Percentiles rank a stretch among this genome's conserved stretches.
Conservation (phyloP, 2,329 filamentous ascomycete genomes). For the Purpureocillium takamizusanense region DNA sequence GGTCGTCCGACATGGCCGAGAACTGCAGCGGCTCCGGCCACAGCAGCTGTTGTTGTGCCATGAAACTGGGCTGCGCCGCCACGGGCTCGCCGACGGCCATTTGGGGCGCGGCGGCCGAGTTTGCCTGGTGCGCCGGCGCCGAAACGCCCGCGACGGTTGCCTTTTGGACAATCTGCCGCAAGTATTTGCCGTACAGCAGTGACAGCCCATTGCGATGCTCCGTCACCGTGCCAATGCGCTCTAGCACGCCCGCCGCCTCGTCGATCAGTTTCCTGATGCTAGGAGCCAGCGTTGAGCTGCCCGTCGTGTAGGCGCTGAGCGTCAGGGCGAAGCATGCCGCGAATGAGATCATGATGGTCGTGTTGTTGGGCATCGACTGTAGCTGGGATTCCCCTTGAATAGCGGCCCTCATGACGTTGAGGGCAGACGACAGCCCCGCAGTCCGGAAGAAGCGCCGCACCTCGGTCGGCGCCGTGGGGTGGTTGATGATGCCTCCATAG, state of each 20-base stretch:
- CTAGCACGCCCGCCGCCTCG: constrained; percentile 59
- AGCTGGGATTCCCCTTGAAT: constrained; percentile 63
- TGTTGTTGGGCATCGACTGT: constrained; percentile 71
- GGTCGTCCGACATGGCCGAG: constrained; percentile 60
- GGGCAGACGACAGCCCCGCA: constrained; percentile 59
- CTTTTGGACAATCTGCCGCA: constrained; percentile 33
- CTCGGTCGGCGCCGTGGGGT: constrained; percentile 59
- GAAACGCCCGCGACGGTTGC: constrained; percentile 11
- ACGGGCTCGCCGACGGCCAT: constrained; percentile 10
- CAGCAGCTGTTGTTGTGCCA: constrained; percentile 18
- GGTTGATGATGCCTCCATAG: constrained; percentile 66
- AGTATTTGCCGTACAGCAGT: constrained; percentile 35
- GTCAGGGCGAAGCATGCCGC: constrained; percentile 62
- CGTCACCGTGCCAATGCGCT: constrained; percentile 58
- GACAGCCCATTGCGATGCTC: constrained; percentile 60
- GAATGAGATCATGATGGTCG: constrained; percentile 70
- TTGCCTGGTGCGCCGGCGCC: constrained; percentile 1
- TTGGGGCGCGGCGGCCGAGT: constrained; percentile 4
- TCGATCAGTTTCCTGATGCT: constrained; percentile 57
- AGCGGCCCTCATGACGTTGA: constrained; percentile 67
- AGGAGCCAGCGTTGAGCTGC: constrained; percentile 48
- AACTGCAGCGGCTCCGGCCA: constrained; percentile 50
- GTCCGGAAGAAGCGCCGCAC: constrained; percentile 66
- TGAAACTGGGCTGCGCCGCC: constrained; percentile 13
- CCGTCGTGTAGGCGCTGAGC: constrained; percentile 49